Base-by-base conservation (phyloP, 208 protist genomes). In the Trypanosoma vivax region DNA sequence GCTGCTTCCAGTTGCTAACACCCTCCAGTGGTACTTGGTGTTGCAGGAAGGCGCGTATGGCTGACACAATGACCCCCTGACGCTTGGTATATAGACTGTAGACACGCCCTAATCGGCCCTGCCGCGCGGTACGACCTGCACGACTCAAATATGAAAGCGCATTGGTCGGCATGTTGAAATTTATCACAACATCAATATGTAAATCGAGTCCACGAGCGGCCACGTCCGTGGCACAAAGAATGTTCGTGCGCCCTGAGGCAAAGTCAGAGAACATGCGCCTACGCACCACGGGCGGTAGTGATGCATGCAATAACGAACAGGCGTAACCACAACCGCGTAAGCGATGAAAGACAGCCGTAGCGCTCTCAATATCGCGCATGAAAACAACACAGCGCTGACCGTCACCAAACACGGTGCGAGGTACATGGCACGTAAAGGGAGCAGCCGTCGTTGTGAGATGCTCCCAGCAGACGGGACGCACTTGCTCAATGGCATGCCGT, bases 201-300 rank as follows among this genome's bases (percentile, higher is more conserved):
- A 89, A 28, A 63, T 92, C 88, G 6, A 89, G 43, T 9, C 88
- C 89, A 24, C 88, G 72, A 13, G 86, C 79, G 35, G 88, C 88
- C 21, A 97, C 49, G 58, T 96, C 89, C 1, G 91, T 96, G 7
- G 88, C 81, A 46, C 95, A 90, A 11, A 98, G 73, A 34, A 96
- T 86, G 50, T 78, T 84, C 35, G 85, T 90, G 9, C 85, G 67
- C 9, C 91, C 91, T 6, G 73, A 70, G 16, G 71, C 70, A 51
- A 85, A 92, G 64, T 85, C 73, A 1, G 50, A 50, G 59, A 80
- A 89, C 66, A 82, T 79, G 11, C 73, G 54, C 33, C 64, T 50
- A 11, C 85, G 80, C 38, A 88, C 85, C 46, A 27, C 30, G 53
- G 51, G 60, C 10, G 85, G 85, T 41, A 92, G 54, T 13, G 79